These are phyloP conservation scores for Leishmania braziliensis DNA, from an alignment of 208 protist species.

Conservation along the genomic window DNA sequence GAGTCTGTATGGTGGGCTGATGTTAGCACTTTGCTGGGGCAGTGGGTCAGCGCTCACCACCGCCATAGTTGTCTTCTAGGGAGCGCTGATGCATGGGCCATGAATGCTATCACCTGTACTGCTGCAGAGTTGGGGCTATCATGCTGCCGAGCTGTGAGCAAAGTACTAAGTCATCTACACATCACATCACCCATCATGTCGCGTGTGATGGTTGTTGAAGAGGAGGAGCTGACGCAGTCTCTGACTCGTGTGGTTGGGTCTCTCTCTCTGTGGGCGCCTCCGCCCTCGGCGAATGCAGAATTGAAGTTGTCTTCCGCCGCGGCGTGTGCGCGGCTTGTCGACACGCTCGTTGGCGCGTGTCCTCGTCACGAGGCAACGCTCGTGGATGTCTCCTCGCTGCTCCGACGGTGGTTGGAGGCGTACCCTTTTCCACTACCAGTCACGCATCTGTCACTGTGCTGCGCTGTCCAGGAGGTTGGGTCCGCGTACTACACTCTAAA, in stretches of 20 bases:
- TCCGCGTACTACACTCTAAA: constrained; percentile 38
- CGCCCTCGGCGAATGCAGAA: background rate
- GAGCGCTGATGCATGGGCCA: constrained; percentile 12
- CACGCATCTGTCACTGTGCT: constrained; percentile 21
- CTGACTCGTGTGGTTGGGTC: constrained; percentile 3
- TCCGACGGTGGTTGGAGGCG: constrained; percentile 29
- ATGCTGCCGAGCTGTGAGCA: constrained; percentile 18
- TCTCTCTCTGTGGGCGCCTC: constrained; percentile 20
- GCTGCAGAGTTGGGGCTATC: constrained; percentile 10
- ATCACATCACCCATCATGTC: background rate
- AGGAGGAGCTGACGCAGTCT: constrained; percentile 3
- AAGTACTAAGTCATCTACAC: constrained; percentile 1
- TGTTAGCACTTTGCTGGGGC: background rate
- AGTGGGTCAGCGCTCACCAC: constrained; percentile 7
- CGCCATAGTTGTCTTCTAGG: background rate
- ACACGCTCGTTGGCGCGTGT: constrained; percentile 26
- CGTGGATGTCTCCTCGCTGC: constrained; percentile 15
- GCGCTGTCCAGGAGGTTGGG: constrained; percentile 23
- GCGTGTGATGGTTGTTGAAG: constrained; percentile 6
- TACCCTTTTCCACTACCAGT: constrained; percentile 21
- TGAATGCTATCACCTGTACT: constrained; percentile 17
- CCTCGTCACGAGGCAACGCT: background rate
- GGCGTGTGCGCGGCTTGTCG: constrained; percentile 14
- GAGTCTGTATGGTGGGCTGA: constrained; percentile 11
- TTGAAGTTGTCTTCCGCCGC: background rate